Evolutionary conservation across 805 yeast genomes (phyloP).

Genomic region (Maudiozyma pseudohumilis): DNA sequence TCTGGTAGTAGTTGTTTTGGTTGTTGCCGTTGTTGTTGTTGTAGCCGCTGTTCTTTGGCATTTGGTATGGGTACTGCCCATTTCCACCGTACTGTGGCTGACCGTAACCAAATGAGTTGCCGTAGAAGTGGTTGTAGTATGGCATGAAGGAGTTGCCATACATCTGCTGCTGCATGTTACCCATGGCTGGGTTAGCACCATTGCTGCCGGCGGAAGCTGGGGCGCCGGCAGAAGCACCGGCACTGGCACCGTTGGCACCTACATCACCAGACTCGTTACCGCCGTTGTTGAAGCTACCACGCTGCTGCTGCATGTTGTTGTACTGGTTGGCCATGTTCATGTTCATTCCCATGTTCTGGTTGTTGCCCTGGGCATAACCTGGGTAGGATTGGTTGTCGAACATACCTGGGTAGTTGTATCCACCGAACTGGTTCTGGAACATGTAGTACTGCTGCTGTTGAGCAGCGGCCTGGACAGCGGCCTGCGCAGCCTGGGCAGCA

Average conservation of each 20-base stretch:
- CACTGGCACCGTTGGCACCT: conserved; percentile 3
- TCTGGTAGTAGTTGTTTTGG: conserved; percentile 13
- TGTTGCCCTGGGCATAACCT: conserved; percentile 21
- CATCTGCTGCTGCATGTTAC: conserved; percentile 20
- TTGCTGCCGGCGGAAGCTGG: conserved; percentile 8
- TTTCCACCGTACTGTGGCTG: conserved; percentile 30
- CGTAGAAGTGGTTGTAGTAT: conserved; percentile 28
- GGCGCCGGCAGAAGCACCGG: conserved; percentile 10
- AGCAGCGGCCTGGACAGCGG: conserved; percentile 22
- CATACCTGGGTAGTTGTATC: conserved; percentile 29
- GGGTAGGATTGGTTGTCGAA: conserved; percentile 24
- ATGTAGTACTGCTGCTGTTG: conserved; percentile 29
- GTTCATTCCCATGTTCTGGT: conserved; percentile 5
- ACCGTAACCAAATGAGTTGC: conserved; percentile 30
- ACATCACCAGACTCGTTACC: conserved; percentile 10
- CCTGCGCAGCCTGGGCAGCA: conserved; percentile 12
- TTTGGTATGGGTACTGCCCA: conserved; percentile 28
- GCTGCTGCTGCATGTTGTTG: conserved; percentile 19
- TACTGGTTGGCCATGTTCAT: conserved; percentile 13
- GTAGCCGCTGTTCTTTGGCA: conserved; percentile 24
- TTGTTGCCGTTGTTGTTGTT: conserved; percentile 18
- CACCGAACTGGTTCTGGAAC: conserved; percentile 29
- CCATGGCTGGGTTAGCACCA: conserved; percentile 3
- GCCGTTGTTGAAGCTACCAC: conserved; percentile 12
- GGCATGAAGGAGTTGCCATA: conserved; percentile 30